Evolutionary conservation across 257 asterid genomes (phyloP).

Genomic region (Solanum pinnatisectum): DNA sequence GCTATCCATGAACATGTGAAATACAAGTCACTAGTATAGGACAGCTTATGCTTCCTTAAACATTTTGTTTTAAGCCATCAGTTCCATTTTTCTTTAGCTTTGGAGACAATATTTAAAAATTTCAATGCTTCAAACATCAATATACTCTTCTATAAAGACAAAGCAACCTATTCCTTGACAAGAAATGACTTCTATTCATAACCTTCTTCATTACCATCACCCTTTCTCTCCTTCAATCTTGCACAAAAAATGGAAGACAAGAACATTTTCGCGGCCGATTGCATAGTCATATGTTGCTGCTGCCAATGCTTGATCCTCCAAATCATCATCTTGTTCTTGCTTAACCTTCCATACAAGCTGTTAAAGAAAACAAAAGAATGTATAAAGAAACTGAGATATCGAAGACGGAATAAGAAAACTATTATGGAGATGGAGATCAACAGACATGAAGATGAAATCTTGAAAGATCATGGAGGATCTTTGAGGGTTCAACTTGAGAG

Average conservation of each 20-base stretch:
- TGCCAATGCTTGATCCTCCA: slow-evolving; percentile 77
- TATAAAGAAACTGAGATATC: slow-evolving; percentile 28
- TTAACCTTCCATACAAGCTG: slow-evolving; percentile 46
- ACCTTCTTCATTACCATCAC: slow-evolving; percentile 15
- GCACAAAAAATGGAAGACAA: slow-evolving; percentile 46
- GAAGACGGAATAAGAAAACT: slow-evolving; percentile 18
- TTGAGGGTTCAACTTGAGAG: slow-evolving; percentile 11
- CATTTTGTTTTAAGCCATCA: slow-evolving; percentile 7
- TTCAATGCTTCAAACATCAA: slow-evolving; percentile 79
- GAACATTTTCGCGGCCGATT: slow-evolving; percentile 62
- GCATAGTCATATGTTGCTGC: slow-evolving; percentile 75
- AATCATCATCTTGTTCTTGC: slow-evolving; percentile 46
- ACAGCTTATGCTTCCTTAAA: slow-evolving; percentile 25
- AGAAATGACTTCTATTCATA: slow-evolving; percentile 30
- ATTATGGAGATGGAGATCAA: slow-evolving; percentile 13
- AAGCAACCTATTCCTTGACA: slow-evolving; percentile 38
- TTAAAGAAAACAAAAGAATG: slow-evolving; percentile 32
- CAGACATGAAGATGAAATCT: slow-evolving; percentile 20
- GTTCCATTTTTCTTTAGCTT: slow-evolving; percentile 23
- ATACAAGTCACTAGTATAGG: slow-evolving; percentile 30
- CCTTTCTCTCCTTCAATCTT: not conserved
- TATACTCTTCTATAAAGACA: slow-evolving; percentile 33
- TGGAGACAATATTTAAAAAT: slow-evolving; percentile 10
- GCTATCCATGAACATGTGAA: slow-evolving; percentile 12
- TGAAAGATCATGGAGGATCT: slow-evolving; percentile 16